phyloP scores from a whole-genome alignment of 805 yeast genomes.

The Spathaspora arborariae region DNA sequence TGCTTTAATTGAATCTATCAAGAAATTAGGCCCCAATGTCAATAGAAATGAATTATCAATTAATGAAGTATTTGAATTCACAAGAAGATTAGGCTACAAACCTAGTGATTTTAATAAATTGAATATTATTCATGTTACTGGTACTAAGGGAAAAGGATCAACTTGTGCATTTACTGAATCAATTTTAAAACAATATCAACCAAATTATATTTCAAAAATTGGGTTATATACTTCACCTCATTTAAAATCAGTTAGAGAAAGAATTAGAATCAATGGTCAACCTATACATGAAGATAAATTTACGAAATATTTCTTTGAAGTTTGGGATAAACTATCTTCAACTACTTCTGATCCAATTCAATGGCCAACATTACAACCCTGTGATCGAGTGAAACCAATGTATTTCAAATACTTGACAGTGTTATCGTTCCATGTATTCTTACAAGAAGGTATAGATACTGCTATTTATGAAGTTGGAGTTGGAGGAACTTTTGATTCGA shows the following conservation, averaged over 20 bases:
- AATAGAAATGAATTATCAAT: conserved; percentile 63
- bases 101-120: conserved; percentile 67
- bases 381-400: conserved; percentile 74
- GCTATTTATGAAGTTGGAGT: conserved; percentile 98
- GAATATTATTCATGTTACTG: conserved; percentile 88
- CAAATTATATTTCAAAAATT: conserved; percentile 48
- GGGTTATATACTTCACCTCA: conserved; percentile 98
- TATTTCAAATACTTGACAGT: conserved; percentile 90
- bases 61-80: conserved; percentile 66
- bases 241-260: conserved; percentile 85
- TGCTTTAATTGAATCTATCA: conserved; percentile 80
- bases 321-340: conserved; percentile 75
- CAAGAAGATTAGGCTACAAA: conserved; percentile 36
- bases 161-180: conserved; percentile 93
- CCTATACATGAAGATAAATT: conserved; percentile 81
- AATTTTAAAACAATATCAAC: conserved; percentile 60
- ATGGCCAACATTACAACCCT: conserved; percentile 68
- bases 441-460: conserved; percentile 84
- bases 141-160: conserved; percentile 98
- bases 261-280: conserved; percentile 81
- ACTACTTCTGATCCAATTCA: conserved; percentile 50
- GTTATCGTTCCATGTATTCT: conserved; percentile 84
- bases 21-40: conserved; percentile 58
- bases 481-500: conserved; percentile 97
- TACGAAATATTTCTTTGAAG: conserved; percentile 87